A percentile compares a stretch with the other conserved stretches of the same genome.
Conservation (phyloP, 1,284 basidiomycete genomes). For the Marasmius tenuissimus region DNA sequence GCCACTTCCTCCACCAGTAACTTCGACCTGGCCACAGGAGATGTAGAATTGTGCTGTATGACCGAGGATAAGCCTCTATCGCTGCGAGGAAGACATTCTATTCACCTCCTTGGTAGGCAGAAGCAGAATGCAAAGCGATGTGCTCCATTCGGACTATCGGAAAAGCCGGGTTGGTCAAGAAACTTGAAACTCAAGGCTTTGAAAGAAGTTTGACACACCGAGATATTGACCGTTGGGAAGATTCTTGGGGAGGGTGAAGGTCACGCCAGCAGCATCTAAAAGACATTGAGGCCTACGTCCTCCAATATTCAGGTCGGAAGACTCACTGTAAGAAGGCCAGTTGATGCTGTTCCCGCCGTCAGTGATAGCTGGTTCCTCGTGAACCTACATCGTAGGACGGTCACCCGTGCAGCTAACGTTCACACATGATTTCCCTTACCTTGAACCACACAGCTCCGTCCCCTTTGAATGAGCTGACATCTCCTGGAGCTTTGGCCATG, state of each 20-base stretch:
- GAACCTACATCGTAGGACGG: constrained; percentile 25
- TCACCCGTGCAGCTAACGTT: not conserved
- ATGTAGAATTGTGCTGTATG: constrained; percentile 32
- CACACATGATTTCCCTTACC: constrained; percentile 10
- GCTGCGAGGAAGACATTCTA: not conserved
- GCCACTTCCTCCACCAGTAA: constrained; percentile 33
- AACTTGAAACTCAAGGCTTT: not conserved
- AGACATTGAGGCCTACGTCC: not conserved
- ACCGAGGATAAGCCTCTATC: not conserved
- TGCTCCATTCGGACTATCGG: constrained; percentile 46
- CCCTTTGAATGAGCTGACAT: constrained; percentile 34
- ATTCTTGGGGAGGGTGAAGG: constrained; percentile 42
- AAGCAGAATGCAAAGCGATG: constrained; percentile 41
- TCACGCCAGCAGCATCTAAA: constrained; percentile 32
- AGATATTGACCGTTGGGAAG: constrained; percentile 48
- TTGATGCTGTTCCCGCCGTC: constrained; percentile 38
- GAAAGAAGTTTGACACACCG: constrained; percentile 3
- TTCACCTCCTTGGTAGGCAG: constrained; percentile 34
- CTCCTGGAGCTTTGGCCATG: constrained; percentile 37
- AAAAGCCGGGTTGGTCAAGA: not conserved
- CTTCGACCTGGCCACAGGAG: constrained; percentile 32
- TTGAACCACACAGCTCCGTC: constrained; percentile 43
- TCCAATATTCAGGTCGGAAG: not conserved
- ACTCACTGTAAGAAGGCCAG: constrained; percentile 35
- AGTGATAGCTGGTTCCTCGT: constrained; percentile 38